Base-by-base conservation (phyloP, 805 yeast species). In the Huiozyma naganishii region DNA sequence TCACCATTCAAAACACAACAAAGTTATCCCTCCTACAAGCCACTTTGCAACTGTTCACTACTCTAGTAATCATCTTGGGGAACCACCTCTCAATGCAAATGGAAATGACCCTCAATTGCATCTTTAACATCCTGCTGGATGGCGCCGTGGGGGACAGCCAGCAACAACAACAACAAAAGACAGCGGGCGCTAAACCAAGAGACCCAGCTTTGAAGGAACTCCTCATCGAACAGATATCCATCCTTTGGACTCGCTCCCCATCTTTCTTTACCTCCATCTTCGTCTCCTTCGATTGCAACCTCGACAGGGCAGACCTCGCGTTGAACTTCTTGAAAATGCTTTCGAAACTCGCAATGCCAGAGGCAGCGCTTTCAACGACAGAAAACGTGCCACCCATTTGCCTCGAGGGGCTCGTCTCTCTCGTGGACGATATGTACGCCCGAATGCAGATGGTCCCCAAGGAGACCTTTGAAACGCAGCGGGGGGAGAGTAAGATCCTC, bases 311-410 rank as follows among this genome's bases (percentile, higher is more conserved):
- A 1, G 96, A 92, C 58, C 64, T 94, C 44, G 73, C 90, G 11
- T 73, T 73, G 23, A 74, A 77, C 34, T 65, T 85, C 28, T 60
- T 92, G 36, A 82, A 82, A 39, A 75, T 82, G 39, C 69, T 92
- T 43, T 79, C 95, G 43, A 75, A 82, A 41, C 67, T 88, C 30
- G 80, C 97, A 0, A 73, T 86, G 37, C 95, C 97, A 0, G 95
- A 88, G 56, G 75, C 90, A 8, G 95, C 97, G 0, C 53, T 72
- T 7, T 69, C 73, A 52, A 80, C 95, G 0, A 84, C 95, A 0
- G 85, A 83, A 35, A 81, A 76, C 54, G 95, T 90, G 1, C 97
- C 98, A 0, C 96, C 97, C 0, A 74, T 88, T 6, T 90, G 97
- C 54, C 68, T 92, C 41, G 97, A 92, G 54, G 95, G 97, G 1